phyloP scores from a whole-genome alignment of 106 monocot genomes.

The Phalaenopsis equestris region DNA sequence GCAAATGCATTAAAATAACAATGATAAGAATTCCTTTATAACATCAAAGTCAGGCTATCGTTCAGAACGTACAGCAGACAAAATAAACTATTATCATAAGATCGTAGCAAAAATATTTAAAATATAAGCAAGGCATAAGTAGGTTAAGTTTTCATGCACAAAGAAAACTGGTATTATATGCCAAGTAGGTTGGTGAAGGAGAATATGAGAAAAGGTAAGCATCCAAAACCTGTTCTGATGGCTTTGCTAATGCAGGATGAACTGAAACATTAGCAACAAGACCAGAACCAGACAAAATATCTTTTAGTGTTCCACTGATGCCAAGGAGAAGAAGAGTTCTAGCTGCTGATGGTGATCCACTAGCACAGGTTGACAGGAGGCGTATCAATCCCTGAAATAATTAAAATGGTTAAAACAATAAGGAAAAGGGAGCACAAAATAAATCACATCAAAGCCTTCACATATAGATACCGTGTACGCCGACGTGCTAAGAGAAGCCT shows the following conservation, averaged over 20 bases:
- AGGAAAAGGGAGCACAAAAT: background rate
- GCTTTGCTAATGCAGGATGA: constrained; percentile 79
- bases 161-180: too few relatives aligned
- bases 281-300: constrained; percentile 82
- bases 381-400: constrained; percentile 76
- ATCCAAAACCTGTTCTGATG: constrained; percentile 70
- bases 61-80: too few relatives aligned
- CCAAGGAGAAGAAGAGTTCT: constrained; percentile 89
- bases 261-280: constrained; percentile 66
- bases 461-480: constrained; percentile 62
- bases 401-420: background rate
- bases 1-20: too few relatives aligned
- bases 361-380: constrained; percentile 89
- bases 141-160: too few relatives aligned
- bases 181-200: too few relatives aligned
- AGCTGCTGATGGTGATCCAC: constrained; percentile 74
- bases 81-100: too few relatives aligned
- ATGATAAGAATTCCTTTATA: too few relatives aligned
- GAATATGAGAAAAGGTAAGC: background rate
- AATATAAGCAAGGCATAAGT: too few relatives aligned
- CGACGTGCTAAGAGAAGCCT: constrained; percentile 78
- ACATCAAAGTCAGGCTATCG: too few relatives aligned
- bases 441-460: background rate
- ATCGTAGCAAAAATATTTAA: too few relatives aligned
- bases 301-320: constrained; percentile 84